Evolutionary conservation across 176 grass and related monocot genomes (phyloP).

Genomic region (Hsuehochloa calcarea): DNA sequence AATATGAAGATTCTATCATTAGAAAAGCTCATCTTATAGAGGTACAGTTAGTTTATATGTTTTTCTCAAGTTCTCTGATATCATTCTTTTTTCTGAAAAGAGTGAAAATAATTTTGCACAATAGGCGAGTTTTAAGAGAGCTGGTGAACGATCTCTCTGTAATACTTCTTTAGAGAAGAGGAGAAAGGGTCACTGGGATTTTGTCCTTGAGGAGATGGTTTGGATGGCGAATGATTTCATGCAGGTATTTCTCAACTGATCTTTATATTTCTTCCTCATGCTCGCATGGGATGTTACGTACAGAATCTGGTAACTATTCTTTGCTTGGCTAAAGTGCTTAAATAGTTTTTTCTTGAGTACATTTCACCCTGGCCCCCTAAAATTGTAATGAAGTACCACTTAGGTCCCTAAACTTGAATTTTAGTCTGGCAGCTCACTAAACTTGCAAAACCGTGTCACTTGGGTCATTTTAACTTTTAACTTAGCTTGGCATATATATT

Average conservation of each 20-base stretch:
- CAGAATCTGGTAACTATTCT: slow-evolving; percentile 4
- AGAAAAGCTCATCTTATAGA: slow-evolving; percentile 69
- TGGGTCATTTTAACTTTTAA: slow-evolving; percentile 3
- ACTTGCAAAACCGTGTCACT: background rate
- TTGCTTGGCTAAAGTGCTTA: slow-evolving; percentile 1
- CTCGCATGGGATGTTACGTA: background rate
- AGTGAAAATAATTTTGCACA: slow-evolving; percentile 30
- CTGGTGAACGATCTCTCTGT: slow-evolving; percentile 48
- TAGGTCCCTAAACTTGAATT: background rate
- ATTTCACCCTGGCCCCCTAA: background rate
- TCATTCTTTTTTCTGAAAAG: slow-evolving; percentile 36
- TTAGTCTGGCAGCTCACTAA: background rate
- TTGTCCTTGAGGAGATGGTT: slow-evolving; percentile 92
- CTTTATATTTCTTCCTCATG: slow-evolving; percentile 5
- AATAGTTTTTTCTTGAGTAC: background rate
- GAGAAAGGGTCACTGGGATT: slow-evolving; percentile 91
- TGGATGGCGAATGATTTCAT: slow-evolving; percentile 99
- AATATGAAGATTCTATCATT: slow-evolving; percentile 66
- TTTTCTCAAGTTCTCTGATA: slow-evolving; percentile 2
- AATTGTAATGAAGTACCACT: background rate
- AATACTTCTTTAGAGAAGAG: slow-evolving; percentile 74
- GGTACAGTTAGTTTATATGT: slow-evolving; percentile 42
- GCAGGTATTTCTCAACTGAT: slow-evolving; percentile 59
- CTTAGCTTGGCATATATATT: background rate
- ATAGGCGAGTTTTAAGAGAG: slow-evolving; percentile 62